Conservation (phyloP, 139 green algal genomes). For the Medakamo hakoo region DNA sequence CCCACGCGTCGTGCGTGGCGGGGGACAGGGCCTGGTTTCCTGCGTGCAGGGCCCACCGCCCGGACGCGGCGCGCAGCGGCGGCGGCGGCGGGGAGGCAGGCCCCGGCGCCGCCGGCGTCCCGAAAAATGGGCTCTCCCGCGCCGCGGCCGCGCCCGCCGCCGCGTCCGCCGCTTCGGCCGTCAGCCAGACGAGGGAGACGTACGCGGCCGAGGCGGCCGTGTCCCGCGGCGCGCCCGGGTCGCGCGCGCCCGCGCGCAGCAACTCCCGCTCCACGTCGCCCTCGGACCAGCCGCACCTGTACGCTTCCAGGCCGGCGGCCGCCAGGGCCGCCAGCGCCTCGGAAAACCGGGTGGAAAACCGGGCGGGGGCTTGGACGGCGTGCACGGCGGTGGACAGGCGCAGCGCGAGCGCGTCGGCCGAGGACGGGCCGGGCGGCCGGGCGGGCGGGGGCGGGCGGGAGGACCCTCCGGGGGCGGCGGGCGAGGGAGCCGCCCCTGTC, state of each 20-base stretch:
- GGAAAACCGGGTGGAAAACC: background rate
- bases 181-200: background rate
- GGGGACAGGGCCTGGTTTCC: background rate
- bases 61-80: too few species aligned
- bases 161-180: background rate
- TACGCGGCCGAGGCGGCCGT: background rate
- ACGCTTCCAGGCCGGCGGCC: background rate
- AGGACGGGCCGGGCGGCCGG: too few species aligned
- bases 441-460: too few species aligned
- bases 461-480: background rate
- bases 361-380: background rate
- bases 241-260: too few species aligned
- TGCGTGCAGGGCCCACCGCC: too few species aligned
- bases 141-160: too few species aligned
- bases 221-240: too few species aligned
- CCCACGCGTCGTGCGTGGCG: background rate
- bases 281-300: background rate
- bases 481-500: too few species aligned
- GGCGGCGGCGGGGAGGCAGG: too few species aligned
- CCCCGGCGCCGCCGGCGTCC: too few species aligned
- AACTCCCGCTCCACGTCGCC: background rate
- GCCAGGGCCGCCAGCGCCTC: background rate
- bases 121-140: too few species aligned
- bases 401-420: background rate
- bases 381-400: background rate